A percentile compares a stretch with the other conserved stretches of the same genome.
These are phyloP conservation scores for Brassica hybrid DNA, from an alignment of 441 rosid genomes.

Conservation along the genomic window DNA sequence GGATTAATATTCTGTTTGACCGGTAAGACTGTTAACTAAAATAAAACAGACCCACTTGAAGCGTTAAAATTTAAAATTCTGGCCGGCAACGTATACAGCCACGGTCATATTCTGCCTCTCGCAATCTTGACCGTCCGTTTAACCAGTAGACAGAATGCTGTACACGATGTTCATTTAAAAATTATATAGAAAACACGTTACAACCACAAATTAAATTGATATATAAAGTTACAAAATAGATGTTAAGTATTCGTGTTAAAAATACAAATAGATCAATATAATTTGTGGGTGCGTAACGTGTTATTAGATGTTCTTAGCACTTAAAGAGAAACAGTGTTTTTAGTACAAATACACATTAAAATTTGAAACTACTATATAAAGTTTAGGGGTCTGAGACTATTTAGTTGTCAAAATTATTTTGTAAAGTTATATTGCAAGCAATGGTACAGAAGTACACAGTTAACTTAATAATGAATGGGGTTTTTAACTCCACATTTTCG, in stretches of 20 bases:
- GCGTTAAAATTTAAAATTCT: neutral
- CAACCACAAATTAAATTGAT: conserved; percentile 12
- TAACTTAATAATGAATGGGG: neutral
- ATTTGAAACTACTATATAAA: neutral
- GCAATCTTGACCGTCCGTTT: conserved; percentile 29
- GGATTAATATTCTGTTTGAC: conserved; percentile 37
- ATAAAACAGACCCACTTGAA: conserved; percentile 36
- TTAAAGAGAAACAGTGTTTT: neutral
- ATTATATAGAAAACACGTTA: conserved; percentile 9
- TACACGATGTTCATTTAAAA: conserved; percentile 27
- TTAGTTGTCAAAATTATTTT: neutral
- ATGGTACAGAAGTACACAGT: neutral
- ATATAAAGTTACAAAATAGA: neutral
- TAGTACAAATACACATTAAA: neutral
- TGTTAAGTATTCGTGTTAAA: neutral
- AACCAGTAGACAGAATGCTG: conserved; percentile 19
- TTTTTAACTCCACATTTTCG: neutral
- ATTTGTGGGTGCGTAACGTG: neutral
- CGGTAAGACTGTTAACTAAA: conserved; percentile 31
- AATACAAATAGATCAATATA: neutral
- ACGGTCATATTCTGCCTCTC: conserved; percentile 30
- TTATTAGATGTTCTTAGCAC: neutral
- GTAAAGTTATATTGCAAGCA: neutral
- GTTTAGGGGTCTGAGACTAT: neutral
- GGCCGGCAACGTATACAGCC: conserved; percentile 34